phyloP scores from a whole-genome alignment of 1,139 yeast species.

The Kurtzmaniella natalensis region DNA sequence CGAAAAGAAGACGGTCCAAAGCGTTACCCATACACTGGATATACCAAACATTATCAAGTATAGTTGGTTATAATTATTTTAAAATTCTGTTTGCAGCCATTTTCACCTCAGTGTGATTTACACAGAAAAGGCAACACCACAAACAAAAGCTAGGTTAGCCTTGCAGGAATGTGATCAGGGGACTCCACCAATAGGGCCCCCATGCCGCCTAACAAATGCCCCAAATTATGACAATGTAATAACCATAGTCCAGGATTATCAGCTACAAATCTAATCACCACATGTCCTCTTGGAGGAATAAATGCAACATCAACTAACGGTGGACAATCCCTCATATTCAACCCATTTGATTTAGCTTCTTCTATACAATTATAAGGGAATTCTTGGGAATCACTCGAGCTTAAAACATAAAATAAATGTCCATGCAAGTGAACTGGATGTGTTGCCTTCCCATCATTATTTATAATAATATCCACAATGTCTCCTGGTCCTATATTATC shows the following conservation, averaged over 20 bases:
- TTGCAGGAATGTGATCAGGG: constrained; percentile 14
- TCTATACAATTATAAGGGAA: constrained; percentile 20
- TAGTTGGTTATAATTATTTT: constrained; percentile 2
- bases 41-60: constrained; percentile 16
- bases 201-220: constrained; percentile 34
- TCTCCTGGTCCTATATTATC: constrained; percentile 20
- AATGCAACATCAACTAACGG: constrained; percentile 24
- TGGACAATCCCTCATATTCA: constrained; percentile 15
- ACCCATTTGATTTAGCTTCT: constrained; percentile 17
- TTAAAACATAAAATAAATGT: constrained; percentile 25
- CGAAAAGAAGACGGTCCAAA: constrained; percentile 10
- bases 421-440: constrained; percentile 38
- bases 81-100: too few relatives aligned
- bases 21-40: constrained; percentile 14
- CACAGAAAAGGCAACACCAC: too few relatives aligned
- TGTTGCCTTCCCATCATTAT: constrained; percentile 20
- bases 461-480: constrained; percentile 25
- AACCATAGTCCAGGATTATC: constrained; percentile 18
- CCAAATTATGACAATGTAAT: constrained; percentile 34
- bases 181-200: constrained; percentile 28
- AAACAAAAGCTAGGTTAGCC: too few relatives aligned
- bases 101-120: too few relatives aligned
- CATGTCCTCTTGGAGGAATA: constrained; percentile 25
- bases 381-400: constrained; percentile 17
- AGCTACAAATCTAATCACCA: constrained; percentile 19